Evolutionary conservation across 163 green algal genomes (phyloP).

Genomic region (Volvox carteri): DNA sequence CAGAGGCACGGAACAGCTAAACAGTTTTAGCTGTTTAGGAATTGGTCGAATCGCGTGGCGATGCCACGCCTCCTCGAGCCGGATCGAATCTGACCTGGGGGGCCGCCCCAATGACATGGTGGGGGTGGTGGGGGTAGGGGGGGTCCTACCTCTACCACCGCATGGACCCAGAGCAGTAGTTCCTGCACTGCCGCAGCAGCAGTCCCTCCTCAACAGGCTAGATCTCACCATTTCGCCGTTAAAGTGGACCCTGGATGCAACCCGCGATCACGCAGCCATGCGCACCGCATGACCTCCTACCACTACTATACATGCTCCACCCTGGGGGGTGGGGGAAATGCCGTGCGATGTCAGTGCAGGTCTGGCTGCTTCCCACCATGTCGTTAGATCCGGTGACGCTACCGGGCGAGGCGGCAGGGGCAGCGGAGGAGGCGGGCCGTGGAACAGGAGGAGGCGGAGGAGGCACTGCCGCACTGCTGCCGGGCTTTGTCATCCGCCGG

Average conservation of each 20-base stretch:
- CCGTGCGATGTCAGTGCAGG: not conserved
- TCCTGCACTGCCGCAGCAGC: not conserved
- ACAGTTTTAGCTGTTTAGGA: not conserved
- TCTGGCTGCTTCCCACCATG: not conserved
- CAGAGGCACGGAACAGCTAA: not conserved
- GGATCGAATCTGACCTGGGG: too few species aligned
- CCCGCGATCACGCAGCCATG: not conserved
- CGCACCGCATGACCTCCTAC: not conserved
- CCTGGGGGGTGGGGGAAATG: not conserved
- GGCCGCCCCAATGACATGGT: not conserved
- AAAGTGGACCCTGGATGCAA: not conserved
- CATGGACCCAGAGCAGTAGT: not conserved
- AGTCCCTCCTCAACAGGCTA: not conserved
- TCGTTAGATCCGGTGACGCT: not conserved
- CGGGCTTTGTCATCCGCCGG: constrained; percentile 13
- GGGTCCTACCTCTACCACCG: not conserved
- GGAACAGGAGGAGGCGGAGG: not conserved
- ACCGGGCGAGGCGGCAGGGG: not conserved
- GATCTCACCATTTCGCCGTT: not conserved
- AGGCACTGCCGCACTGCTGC: not conserved
- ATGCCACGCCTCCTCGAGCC: too few species aligned
- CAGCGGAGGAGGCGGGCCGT: too few species aligned
- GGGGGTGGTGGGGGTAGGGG: not conserved
- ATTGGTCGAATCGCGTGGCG: not conserved
- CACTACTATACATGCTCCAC: not conserved